A percentile compares a stretch with the other conserved stretches of the same genome.
These are phyloP conservation scores for Aureoboletus auriporus DNA, from an alignment of 768 basidiomycete species.

Conservation along the genomic window DNA sequence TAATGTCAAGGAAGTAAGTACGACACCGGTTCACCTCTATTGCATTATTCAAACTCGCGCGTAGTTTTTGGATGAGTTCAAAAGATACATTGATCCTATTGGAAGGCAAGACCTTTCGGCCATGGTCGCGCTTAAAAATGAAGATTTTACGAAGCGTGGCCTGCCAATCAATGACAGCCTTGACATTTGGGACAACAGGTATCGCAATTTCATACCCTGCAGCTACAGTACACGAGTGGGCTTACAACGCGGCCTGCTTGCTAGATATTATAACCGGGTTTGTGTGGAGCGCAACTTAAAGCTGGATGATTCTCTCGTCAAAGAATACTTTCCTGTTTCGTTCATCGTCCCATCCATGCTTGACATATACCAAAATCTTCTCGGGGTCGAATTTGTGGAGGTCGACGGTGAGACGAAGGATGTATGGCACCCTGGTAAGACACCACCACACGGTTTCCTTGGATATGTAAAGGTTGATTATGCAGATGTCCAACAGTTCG, in stretches of 20 bases:
- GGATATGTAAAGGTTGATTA: not conserved
- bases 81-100: constrained; percentile 67
- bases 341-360: constrained; percentile 81
- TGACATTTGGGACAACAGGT: constrained; percentile 83
- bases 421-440: constrained; percentile 78
- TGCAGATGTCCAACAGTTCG: constrained; percentile 75
- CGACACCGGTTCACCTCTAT: not conserved
- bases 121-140: constrained; percentile 70
- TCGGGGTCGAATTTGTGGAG: constrained; percentile 67
- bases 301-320: constrained; percentile 74
- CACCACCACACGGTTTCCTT: not conserved
- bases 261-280: constrained; percentile 30
- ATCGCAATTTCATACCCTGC: constrained; percentile 12
- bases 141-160: constrained; percentile 59
- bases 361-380: constrained; percentile 76
- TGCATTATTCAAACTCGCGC: not conserved
- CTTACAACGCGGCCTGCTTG: not conserved
- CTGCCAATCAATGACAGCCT: constrained; percentile 67
- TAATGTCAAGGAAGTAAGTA: constrained; percentile 50
- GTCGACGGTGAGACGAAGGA: constrained; percentile 51
- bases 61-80: constrained; percentile 77
- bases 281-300: constrained; percentile 62
- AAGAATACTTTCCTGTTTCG: constrained; percentile 86
- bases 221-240: not conserved
- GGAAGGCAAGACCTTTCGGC: constrained; percentile 61